Conservation (phyloP, 148 eudicot genomes). For the Rhododendron mucronatum region DNA sequence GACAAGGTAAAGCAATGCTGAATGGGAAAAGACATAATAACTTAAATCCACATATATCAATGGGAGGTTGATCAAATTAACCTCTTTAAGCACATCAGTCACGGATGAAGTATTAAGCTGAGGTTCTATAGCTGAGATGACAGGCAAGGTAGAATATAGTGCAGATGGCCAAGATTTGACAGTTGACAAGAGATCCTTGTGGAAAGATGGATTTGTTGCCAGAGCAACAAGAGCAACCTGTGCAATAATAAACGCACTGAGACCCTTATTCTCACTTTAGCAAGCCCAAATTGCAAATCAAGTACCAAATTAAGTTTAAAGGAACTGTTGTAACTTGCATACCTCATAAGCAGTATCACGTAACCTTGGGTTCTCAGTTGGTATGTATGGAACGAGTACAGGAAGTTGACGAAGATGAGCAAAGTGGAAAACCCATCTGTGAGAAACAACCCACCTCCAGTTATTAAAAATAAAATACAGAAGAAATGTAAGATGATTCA, state of each 20-base stretch:
- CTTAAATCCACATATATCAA: constrained; percentile 10
- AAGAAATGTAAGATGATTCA: not conserved
- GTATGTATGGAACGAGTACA: constrained; percentile 71
- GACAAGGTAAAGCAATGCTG: constrained; percentile 17
- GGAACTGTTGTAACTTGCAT: constrained; percentile 21
- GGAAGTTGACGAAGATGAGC: constrained; percentile 98
- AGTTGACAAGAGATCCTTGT: constrained; percentile 81
- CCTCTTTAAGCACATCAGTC: constrained; percentile 88
- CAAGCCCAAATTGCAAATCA: constrained; percentile 9
- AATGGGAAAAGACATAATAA: not conserved
- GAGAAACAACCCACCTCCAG: constrained; percentile 19
- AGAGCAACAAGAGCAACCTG: constrained; percentile 93
- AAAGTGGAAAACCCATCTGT: constrained; percentile 93
- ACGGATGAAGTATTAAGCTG: constrained; percentile 74
- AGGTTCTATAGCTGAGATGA: constrained; percentile 85
- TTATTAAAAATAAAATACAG: constrained; percentile 14
- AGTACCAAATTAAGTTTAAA: constrained; percentile 12
- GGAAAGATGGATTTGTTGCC: constrained; percentile 72
- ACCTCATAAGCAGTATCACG: constrained; percentile 98
- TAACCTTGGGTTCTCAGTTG: constrained; percentile 82
- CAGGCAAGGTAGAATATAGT: constrained; percentile 68
- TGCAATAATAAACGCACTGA: constrained; percentile 13
- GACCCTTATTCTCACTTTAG: not conserved
- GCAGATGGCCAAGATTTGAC: constrained; percentile 86
- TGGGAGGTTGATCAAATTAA: constrained; percentile 18